A percentile compares a stretch with the other conserved stretches of the same genome.
Evolutionary conservation across 306 rosid species (phyloP).

Genomic region (Lagenaria siceraria): DNA sequence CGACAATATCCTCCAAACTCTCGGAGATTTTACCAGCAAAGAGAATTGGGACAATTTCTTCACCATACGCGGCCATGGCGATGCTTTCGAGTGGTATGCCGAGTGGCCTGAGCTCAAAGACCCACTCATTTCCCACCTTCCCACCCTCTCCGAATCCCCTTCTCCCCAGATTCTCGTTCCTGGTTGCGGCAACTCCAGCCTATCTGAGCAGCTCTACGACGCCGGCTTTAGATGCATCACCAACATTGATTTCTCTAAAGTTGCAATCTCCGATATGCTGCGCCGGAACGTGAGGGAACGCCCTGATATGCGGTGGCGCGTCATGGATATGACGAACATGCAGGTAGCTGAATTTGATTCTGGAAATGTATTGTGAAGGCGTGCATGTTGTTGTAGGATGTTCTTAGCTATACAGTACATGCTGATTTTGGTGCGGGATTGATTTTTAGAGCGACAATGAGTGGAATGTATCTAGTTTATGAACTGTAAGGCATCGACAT

Average conservation of each 20-base stretch:
- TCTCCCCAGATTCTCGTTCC: constrained; percentile 49
- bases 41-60: constrained; percentile 96
- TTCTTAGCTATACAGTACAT: neutral
- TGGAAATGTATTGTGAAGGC: neutral
- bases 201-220: constrained; percentile 81
- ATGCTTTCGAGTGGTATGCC: constrained; percentile 91
- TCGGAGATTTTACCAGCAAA: constrained; percentile 82
- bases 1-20: constrained; percentile 51
- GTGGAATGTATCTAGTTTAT: neutral
- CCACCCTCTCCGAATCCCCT: constrained; percentile 4
- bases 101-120: constrained; percentile 55
- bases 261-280: constrained; percentile 77
- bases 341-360: constrained; percentile 26
- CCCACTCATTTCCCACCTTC: constrained; percentile 47
- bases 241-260: constrained; percentile 82
- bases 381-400: neutral
- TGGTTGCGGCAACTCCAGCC: constrained; percentile 84
- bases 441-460: neutral
- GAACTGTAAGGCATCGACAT: neutral
- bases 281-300: constrained; percentile 83
- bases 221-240: constrained; percentile 48
- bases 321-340: constrained; percentile 90
- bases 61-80: constrained; percentile 48
- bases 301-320: constrained; percentile 88
- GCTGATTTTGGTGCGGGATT: neutral